Conservation (phyloP, 495 filamentous ascomycete species). For the Talaromyces stipitatus region DNA sequence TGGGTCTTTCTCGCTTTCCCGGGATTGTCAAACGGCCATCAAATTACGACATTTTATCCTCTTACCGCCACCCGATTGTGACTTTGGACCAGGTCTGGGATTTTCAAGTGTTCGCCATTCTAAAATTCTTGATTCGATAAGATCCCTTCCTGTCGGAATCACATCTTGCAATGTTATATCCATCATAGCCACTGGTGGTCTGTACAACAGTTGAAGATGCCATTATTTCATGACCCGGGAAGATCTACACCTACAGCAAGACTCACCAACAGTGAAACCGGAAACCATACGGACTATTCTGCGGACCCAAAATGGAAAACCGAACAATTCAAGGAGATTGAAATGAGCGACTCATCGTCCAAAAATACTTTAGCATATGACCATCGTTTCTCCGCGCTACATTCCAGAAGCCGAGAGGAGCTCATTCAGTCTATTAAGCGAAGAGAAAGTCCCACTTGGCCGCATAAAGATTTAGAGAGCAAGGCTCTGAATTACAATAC, state of each 20-base stretch:
- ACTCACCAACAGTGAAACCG: background rate
- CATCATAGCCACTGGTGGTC: background rate
- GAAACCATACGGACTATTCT: background rate
- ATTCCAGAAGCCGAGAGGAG: slow-evolving; percentile 55
- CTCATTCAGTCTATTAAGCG: slow-evolving; percentile 81
- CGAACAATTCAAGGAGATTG: background rate
- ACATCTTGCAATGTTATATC: background rate
- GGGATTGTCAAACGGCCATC: background rate
- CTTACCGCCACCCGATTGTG: background rate
- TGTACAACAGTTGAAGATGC: slow-evolving; percentile 39
- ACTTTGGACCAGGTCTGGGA: background rate
- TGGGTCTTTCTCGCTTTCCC: background rate
- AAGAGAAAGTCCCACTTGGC: slow-evolving; percentile 19
- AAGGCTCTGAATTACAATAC: background rate
- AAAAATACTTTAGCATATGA: slow-evolving; percentile 3
- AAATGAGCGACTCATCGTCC: slow-evolving; percentile 5
- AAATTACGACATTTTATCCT: background rate
- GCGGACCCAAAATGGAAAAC: slow-evolving; percentile 4
- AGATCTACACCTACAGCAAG: slow-evolving; percentile 1
- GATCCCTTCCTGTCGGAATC: background rate
- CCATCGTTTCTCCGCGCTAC: slow-evolving; percentile 12
- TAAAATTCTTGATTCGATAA: background rate
- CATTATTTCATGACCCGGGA: slow-evolving; percentile 46
- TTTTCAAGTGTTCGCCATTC: background rate
- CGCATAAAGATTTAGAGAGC: background rate